These are phyloP conservation scores for Aspergillus fumigatiaffinis DNA, from an alignment of 2,329 filamentous ascomycete species.

Conservation along the genomic window DNA sequence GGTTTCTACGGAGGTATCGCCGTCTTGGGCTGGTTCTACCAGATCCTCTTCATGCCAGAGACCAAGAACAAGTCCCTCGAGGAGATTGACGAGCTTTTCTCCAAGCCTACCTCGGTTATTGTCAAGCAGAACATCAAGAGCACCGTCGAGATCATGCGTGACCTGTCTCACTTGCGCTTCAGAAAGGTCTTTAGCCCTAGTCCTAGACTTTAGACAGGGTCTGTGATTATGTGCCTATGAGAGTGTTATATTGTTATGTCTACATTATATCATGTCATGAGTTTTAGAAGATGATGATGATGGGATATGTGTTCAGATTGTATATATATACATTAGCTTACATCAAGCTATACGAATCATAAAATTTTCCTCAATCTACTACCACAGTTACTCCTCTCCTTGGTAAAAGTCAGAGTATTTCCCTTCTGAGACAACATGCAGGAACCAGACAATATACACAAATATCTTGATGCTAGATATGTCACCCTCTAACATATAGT, in stretches of 20 bases:
- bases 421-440: too few species aligned
- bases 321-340: not conserved
- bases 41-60: conserved; percentile 72
- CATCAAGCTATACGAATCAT: not conserved
- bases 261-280: not conserved
- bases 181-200: conserved; percentile 45
- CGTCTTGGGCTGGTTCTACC: conserved; percentile 66
- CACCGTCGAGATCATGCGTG: conserved; percentile 42
- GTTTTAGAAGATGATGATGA: not conserved
- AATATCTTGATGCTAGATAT: too few species aligned
- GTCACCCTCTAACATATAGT: too few species aligned
- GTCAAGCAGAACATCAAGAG: conserved; percentile 56
- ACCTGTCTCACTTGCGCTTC: conserved; percentile 43
- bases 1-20: conserved; percentile 74
- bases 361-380: too few species aligned
- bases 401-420: too few species aligned
- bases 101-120: conserved; percentile 59
- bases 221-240: not conserved
- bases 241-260: not conserved
- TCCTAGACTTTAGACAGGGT: conserved; percentile 9
- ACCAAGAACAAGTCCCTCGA: conserved; percentile 67
- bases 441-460: too few species aligned
- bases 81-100: conserved; percentile 67
- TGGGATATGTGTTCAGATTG: not conserved
- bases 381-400: too few species aligned